Conservation (phyloP, 371 early-diverging fungal genomes). For the Coemansia sp. region DNA sequence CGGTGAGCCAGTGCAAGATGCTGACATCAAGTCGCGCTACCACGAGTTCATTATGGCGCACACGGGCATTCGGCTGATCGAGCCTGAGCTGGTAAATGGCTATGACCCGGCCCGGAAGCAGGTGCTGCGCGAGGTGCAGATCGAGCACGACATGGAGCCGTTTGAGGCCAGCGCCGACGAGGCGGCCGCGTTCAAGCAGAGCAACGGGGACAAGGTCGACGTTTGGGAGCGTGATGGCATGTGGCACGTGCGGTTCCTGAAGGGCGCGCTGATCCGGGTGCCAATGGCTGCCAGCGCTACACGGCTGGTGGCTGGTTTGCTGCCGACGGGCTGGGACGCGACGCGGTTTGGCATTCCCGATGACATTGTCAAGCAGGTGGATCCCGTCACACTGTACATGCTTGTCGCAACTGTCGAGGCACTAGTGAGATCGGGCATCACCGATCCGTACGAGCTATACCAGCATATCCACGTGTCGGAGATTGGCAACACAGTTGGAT, state of each 20-base stretch:
- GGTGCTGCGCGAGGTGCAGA: constrained; percentile 85
- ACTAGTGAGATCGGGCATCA: constrained; percentile 87
- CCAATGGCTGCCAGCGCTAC: constrained; percentile 92
- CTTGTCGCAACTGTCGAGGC: constrained; percentile 96
- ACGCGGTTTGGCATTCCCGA: constrained; percentile 68
- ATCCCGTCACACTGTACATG: constrained; percentile 82
- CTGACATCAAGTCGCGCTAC: constrained; percentile 89
- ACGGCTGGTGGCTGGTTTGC: constrained; percentile 91
- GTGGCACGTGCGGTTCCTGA: constrained; percentile 79
- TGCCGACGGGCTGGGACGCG: constrained; percentile 87
- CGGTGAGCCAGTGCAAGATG: constrained; percentile 81
- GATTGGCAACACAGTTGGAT: constrained; percentile 88
- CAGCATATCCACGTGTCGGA: constrained; percentile 94
- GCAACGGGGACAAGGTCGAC: constrained; percentile 85
- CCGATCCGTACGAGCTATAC: constrained; percentile 97
- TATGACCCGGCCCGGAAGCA: constrained; percentile 88
- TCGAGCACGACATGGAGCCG: constrained; percentile 86
- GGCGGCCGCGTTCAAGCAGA: constrained; percentile 83
- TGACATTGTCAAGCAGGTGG: constrained; percentile 89
- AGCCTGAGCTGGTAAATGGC: constrained; percentile 84
- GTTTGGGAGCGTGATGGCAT: constrained; percentile 59
- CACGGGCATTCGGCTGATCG: constrained; percentile 91
- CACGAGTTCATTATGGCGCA: constrained; percentile 88
- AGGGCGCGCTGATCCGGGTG: constrained; percentile 85
- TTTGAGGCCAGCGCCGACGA: constrained; percentile 89